These are phyloP conservation scores for Amanita molliuscula DNA, from an alignment of 768 basidiomycete genomes.

Conservation along the genomic window DNA sequence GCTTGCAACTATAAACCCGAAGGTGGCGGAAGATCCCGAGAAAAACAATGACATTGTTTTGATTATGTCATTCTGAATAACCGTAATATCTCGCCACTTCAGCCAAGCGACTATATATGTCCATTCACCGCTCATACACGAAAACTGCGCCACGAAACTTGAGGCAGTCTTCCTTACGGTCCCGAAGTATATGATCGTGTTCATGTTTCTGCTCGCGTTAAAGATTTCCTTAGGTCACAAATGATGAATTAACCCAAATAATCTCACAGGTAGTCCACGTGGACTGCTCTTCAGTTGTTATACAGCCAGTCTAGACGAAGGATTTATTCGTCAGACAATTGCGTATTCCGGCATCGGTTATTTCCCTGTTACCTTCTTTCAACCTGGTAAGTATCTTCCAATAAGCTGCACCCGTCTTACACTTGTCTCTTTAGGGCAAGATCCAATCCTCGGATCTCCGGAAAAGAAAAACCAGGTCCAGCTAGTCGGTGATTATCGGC, in stretches of 20 bases:
- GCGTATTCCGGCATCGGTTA: neutral
- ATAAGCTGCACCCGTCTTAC: neutral
- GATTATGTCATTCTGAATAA: neutral
- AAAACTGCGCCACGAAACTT: neutral
- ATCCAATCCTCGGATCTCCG: neutral
- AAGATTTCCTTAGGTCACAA: too few species aligned
- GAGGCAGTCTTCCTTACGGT: neutral
- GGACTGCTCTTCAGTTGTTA: neutral
- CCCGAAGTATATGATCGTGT: neutral
- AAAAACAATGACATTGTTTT: neutral
- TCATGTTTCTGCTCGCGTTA: too few species aligned
- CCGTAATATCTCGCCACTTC: neutral
- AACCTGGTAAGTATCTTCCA: neutral
- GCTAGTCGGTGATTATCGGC: too few species aligned
- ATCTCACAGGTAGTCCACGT: neutral
- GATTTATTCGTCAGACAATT: neutral
- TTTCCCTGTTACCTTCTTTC: neutral
- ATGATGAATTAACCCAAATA: neutral
- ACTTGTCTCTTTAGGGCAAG: neutral
- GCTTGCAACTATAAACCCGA: neutral
- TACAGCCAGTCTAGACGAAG: neutral
- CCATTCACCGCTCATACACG: neutral
- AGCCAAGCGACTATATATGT: neutral
- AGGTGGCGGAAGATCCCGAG: neutral
- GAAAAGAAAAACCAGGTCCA: neutral